Evolutionary conservation across 208 protist species (phyloP).

Genomic region (Trypanosoma scelopori): DNA sequence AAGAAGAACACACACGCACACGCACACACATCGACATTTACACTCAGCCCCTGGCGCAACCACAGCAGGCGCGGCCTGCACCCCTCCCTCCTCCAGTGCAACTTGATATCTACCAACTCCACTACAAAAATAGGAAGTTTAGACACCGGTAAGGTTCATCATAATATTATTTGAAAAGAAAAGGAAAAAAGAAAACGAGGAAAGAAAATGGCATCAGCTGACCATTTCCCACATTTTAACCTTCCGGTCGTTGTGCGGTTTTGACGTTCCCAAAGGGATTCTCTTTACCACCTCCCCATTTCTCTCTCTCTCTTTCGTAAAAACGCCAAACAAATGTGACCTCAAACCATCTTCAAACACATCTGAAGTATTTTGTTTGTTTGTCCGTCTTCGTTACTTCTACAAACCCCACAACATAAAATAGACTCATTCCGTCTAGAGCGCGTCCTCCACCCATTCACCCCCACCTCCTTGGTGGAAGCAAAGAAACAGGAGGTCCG

Average conservation of each 20-base stretch:
- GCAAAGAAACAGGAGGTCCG: slow-evolving; percentile 18
- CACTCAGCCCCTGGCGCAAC: too few species aligned
- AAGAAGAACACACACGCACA: too few species aligned
- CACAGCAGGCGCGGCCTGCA: background rate
- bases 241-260: background rate
- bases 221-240: background rate
- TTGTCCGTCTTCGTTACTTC: background rate
- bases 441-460: background rate
- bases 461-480: background rate
- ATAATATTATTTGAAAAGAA: slow-evolving; percentile 1
- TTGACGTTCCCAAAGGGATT: background rate
- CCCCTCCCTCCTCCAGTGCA: background rate
- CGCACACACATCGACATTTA: too few species aligned
- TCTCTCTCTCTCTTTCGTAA: background rate
- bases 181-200: slow-evolving; percentile 12
- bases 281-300: background rate
- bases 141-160: slow-evolving; percentile 10
- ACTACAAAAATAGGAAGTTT: slow-evolving; percentile 7
- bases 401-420: background rate
- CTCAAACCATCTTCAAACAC: background rate
- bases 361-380: background rate
- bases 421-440: background rate
- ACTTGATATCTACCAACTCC: background rate
- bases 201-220: background rate
- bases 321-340: background rate